Evolutionary conservation across 2,329 filamentous ascomycete species (phyloP).

Genomic region (Aspergillus fumigatiaffinis): DNA sequence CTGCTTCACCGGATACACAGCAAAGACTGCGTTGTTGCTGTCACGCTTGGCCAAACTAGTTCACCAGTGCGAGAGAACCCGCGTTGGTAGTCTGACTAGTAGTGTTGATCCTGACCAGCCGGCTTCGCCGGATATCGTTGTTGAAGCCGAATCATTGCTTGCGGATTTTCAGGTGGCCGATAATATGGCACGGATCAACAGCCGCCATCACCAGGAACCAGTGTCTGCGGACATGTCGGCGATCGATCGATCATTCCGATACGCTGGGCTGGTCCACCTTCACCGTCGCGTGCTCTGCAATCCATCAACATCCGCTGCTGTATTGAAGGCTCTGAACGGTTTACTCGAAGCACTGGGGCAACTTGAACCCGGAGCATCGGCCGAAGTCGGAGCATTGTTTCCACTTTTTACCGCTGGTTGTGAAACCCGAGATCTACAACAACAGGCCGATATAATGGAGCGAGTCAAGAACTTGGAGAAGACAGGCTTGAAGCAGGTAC

Average conservation of each 20-base stretch:
- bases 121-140: conserved; percentile 52
- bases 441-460: conserved; percentile 60
- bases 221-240: conserved; percentile 53
- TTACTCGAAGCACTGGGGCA: conserved; percentile 61
- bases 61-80: conserved; percentile 62
- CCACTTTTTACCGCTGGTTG: conserved; percentile 82
- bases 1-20: conserved; percentile 76
- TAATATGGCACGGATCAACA: conserved; percentile 35
- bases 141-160: conserved; percentile 58
- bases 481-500: conserved; percentile 72
- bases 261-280: conserved; percentile 71
- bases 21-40: conserved; percentile 65
- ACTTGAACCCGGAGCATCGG: conserved; percentile 63
- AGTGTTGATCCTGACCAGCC: conserved; percentile 54
- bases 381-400: conserved; percentile 72
- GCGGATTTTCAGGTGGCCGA: conserved; percentile 57
- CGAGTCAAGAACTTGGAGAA: conserved; percentile 65
- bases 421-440: conserved; percentile 57
- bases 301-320: conserved; percentile 52
- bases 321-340: conserved; percentile 60
- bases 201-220: conserved; percentile 37
- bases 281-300: conserved; percentile 68
- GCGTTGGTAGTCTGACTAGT: conserved; percentile 54
- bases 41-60: conserved; percentile 69
- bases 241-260: conserved; percentile 75